phyloP scores from a whole-genome alignment of 2,329 filamentous ascomycete genomes.

The Tympanopsis confertula region DNA sequence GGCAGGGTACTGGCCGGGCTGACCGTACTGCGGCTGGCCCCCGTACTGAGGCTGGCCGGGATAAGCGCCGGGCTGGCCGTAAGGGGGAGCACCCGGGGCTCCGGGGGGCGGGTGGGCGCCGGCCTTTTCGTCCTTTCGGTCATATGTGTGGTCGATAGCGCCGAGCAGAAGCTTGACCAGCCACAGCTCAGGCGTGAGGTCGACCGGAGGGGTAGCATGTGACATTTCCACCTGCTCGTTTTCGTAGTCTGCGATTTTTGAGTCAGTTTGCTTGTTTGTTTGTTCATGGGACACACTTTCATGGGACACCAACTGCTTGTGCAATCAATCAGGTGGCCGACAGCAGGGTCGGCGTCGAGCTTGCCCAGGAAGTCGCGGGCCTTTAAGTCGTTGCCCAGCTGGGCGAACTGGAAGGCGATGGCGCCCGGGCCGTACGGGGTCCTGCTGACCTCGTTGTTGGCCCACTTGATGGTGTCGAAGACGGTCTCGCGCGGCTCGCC shows the following conservation, averaged over 20 bases:
- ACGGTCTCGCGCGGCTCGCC: conserved; percentile 47
- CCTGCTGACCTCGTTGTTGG: conserved; percentile 34
- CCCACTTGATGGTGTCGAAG: conserved; percentile 42
- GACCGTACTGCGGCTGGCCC: conserved; percentile 7
- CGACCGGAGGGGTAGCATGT: conserved; percentile 45
- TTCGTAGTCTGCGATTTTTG: conserved; percentile 46
- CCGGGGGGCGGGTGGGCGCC: conserved; percentile 9
- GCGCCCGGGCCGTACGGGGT: conserved; percentile 41
- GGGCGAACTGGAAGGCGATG: conserved; percentile 57
- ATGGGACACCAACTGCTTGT: conserved; percentile 39
- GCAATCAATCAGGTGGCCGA: conserved; percentile 54
- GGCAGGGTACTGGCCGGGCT: conserved; percentile 10
- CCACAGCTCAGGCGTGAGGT: conserved; percentile 55
- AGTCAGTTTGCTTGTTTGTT: too few relatives aligned
- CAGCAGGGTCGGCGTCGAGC: conserved; percentile 48
- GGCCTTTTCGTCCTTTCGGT: conserved; percentile 51
- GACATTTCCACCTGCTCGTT: conserved; percentile 58
- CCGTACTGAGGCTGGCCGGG: conserved; percentile 10
- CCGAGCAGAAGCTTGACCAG: conserved; percentile 52
- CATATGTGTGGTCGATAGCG: conserved; percentile 54
- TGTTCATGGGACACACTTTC: too few relatives aligned
- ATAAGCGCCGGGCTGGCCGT: conserved; percentile 9
- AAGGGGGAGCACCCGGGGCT: too few relatives aligned
- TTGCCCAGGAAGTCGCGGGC: conserved; percentile 51
- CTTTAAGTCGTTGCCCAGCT: conserved; percentile 55